Base-by-base conservation (phyloP, 371 early-diverging fungal species). In the Mortierella sp. region DNA sequence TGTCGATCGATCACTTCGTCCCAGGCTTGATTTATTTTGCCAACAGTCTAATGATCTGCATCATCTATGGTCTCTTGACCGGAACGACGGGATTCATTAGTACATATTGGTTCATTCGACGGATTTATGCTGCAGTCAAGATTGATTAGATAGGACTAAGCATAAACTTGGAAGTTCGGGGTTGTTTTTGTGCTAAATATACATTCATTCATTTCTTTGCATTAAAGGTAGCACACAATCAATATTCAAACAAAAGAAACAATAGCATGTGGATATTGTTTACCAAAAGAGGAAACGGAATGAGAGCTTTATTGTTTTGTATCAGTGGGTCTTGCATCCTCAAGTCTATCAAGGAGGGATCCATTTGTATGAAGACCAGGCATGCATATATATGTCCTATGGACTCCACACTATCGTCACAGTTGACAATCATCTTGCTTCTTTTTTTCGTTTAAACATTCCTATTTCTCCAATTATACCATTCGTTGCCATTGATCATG, bases 31-130 rank as follows among this genome's bases (percentile, higher is more conserved):
- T 87, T 1, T 91, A 90, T 63, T 87, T 90, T 63, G 74, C 86
- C 33, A 85, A 90, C 69, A 89, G 86, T 21, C 65, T 90, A 48
- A 69, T 90, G 74, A 85, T 87, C 40, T 85, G 87, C 32, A 68
- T 87, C 10, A 83, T 87, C 3, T 89, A 89, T 59, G 88, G 87
- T 8, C 75, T 91, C 55, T 81, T 92, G 65, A 90, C 91, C n/a
- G 97, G 97, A 19, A 89, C 94, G 21, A 90, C 93, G 55, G 96
- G 96, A 0, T 95, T 94, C 69, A 83, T 90, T 53, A 90, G 94
- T 22, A 90, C 91, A 4, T 93, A 92, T 66, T 86, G 87, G 68
- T 96, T 95, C 75, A 84, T 95, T 22, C 80, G 94, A 32, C 88
- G 89, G 62, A 95, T 96, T 60, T 95, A 92, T 73, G 84, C 86